A percentile compares a stretch with the other conserved stretches of the same genome.
These are phyloP conservation scores for Hymenoscyphus scutula DNA, from an alignment of 2,329 filamentous ascomycete species.

Conservation along the genomic window DNA sequence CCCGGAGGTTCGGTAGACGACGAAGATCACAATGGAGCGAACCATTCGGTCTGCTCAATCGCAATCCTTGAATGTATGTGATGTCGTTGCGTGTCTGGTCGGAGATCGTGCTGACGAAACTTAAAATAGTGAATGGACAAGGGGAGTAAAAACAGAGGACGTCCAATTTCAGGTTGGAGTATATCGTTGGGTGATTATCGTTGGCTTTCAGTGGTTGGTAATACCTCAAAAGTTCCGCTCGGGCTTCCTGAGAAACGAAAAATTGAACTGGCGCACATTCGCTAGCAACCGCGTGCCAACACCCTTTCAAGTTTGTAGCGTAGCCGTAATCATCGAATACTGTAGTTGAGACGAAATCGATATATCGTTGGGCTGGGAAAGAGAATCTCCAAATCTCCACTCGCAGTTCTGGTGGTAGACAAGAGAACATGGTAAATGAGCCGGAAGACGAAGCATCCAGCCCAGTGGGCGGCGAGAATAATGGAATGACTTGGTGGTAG, in stretches of 20 bases:
- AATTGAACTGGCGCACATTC: neutral
- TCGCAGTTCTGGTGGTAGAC: neutral
- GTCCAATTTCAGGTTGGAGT: neutral
- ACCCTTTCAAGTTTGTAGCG: neutral
- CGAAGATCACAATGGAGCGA: neutral
- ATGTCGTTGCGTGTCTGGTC: neutral
- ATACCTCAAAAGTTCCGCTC: neutral
- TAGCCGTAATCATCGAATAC: neutral
- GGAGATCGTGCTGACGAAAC: neutral
- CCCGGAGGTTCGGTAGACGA: neutral
- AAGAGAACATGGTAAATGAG: neutral
- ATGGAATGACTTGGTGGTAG: neutral
- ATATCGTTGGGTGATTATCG: neutral
- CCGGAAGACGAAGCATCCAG: no score
- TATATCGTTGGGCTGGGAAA: neutral
- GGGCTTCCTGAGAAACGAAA: neutral
- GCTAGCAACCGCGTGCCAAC: slow-evolving; percentile 1
- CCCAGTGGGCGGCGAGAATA: neutral
- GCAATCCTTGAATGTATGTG: neutral
- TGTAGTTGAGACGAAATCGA: neutral
- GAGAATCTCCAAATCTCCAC: neutral
- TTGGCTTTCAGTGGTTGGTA: neutral
- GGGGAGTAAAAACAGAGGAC: neutral
- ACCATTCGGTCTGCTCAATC: neutral
- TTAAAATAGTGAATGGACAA: neutral